These are phyloP conservation scores for Stereocaulon alpinum DNA, from an alignment of 495 filamentous ascomycete species.

Conservation along the genomic window DNA sequence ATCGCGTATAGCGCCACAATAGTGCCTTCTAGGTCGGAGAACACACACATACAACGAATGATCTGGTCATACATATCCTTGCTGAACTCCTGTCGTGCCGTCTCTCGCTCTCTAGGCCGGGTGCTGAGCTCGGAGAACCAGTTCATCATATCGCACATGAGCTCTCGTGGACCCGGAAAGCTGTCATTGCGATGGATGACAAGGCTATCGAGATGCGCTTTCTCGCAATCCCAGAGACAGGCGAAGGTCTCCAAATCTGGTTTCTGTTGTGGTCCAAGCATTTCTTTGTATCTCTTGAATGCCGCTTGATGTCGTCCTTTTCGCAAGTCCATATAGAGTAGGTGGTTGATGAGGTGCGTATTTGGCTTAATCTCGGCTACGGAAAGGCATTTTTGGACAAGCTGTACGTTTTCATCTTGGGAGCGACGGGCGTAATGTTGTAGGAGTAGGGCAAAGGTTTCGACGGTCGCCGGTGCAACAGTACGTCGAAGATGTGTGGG, in stretches of 20 bases:
- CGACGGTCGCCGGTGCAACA: constrained; percentile 52
- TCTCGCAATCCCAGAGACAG: constrained; percentile 52
- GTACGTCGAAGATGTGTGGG: constrained; percentile 33
- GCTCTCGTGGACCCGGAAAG: constrained; percentile 39
- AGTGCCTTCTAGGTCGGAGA: constrained; percentile 46
- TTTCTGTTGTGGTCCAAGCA: constrained; percentile 34
- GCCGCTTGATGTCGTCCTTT: constrained; percentile 42
- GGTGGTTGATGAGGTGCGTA: constrained; percentile 65
- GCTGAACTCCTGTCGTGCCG: constrained; percentile 32
- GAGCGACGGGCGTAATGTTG: constrained; percentile 56
- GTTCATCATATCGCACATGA: constrained; percentile 54
- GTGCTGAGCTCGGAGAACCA: constrained; percentile 35
- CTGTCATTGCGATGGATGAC: constrained; percentile 28
- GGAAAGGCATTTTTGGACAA: constrained; percentile 47
- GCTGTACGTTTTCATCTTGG: constrained; percentile 43
- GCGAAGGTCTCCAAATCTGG: constrained; percentile 63
- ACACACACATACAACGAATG: constrained; percentile 44
- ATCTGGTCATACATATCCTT: constrained; percentile 47
- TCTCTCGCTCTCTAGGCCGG: constrained; percentile 17
- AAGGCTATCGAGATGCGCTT: constrained; percentile 41
- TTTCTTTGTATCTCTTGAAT: constrained; percentile 44
- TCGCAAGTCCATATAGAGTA: constrained; percentile 50
- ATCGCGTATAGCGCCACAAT: constrained; percentile 51
- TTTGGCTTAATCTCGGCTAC: constrained; percentile 52
- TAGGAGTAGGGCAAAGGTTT: constrained; percentile 68